Evolutionary conservation across 2,329 filamentous ascomycete species (phyloP), one percentile per base, ranked within the genome.

Genomic region (Talaromyces islandicus): DNA sequence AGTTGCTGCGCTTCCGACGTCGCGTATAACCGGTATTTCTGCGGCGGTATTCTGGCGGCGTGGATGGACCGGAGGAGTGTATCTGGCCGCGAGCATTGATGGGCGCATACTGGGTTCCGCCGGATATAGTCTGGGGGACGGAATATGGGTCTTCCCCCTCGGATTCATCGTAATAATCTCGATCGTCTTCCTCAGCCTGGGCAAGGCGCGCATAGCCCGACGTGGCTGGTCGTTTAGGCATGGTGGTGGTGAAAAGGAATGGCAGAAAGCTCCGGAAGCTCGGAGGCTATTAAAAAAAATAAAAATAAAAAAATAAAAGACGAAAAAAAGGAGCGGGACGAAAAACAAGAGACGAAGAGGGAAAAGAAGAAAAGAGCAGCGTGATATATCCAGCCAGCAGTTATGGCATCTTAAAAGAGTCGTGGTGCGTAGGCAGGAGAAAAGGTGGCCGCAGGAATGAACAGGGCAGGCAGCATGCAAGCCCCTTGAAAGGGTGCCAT

Each of bases 201-300:
- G 90, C 88, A 61, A 94, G 86, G 70, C 89, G 89, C 75, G 91
- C 90, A 77, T 94, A 94, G 75, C 90, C 90, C 64, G 90, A 92
- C 50, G 88, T 90, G 61, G 88, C 82, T 63, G 88, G 89, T 60
- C 88, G 83, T 72, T 84, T 85, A 68, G 88, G 82, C 88, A 90
- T 90, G 64, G 70, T 79, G 54, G 54, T 46, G 17, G 54, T 38
- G 50, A 12, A 48, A 38, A 24, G 17, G 41, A 63, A 59, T 52
- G 48, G 48, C 25, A 19, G 30, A 52, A 52, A 17, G 48, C 48
- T 52, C 48, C 25, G 48, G 48, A 52, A 29, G 48, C 48, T 29
- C 48, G 48, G 48, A 21, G 25, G 46, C 30, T 29, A 57, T 32
- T 43, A 56, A 30, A 57, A 56, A 43, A 30, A 55, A 30, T 46